phyloP scores from a whole-genome alignment of 257 asterid species.

The Nicotiana tomentosiformis region DNA sequence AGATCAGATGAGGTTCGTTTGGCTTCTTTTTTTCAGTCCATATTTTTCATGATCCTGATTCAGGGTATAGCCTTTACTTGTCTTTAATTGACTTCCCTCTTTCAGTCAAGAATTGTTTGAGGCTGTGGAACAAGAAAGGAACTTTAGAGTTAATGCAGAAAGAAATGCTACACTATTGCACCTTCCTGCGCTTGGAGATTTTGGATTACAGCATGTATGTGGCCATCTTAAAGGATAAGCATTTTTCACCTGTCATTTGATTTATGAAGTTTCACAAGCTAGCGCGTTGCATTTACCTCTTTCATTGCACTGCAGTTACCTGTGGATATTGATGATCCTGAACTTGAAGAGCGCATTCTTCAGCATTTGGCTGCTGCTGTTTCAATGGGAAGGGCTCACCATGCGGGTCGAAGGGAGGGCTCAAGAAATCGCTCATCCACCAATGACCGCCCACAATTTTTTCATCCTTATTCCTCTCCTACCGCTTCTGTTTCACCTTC shows the following conservation, averaged over 20 bases:
- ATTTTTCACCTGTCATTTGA: background rate
- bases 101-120: slow-evolving; percentile 97
- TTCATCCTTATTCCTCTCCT: slow-evolving; percentile 47
- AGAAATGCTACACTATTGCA: slow-evolving; percentile 62
- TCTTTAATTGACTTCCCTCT: background rate
- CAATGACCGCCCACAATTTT: slow-evolving; percentile 50
- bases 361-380: slow-evolving; percentile 94
- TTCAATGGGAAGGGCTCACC: slow-evolving; percentile 82
- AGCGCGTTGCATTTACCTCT: slow-evolving; percentile 1
- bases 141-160: slow-evolving; percentile 47
- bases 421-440: slow-evolving; percentile 49
- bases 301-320: slow-evolving; percentile 48
- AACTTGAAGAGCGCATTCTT: slow-evolving; percentile 78
- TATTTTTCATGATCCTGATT: background rate
- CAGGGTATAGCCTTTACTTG: background rate
- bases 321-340: slow-evolving; percentile 53
- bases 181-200: slow-evolving; percentile 71
- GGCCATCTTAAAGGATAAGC: slow-evolving; percentile 9
- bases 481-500: slow-evolving; percentile 30
- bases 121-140: slow-evolving; percentile 75
- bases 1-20: slow-evolving; percentile 62
- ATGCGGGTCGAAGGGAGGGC: slow-evolving; percentile 56
- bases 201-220: slow-evolving; percentile 76
- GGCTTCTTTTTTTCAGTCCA: slow-evolving; percentile 9
- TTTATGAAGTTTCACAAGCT: background rate